Conservation (phyloP, 805 yeast species). For the Clavispora asparagi region DNA sequence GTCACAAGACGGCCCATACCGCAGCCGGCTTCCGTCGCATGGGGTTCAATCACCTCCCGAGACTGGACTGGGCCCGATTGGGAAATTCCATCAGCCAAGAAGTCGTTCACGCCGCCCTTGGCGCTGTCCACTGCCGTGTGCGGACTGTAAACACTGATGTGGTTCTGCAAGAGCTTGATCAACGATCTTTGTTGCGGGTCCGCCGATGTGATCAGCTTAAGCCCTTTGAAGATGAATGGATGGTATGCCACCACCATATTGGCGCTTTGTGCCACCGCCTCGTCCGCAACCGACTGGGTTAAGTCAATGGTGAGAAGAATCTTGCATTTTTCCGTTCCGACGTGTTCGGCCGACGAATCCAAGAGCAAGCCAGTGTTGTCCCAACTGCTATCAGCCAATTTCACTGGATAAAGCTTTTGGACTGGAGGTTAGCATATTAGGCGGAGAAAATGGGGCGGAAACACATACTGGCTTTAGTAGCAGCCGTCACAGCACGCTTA, state of each 20-base stretch:
- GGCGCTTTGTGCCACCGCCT: slow-evolving; percentile 57
- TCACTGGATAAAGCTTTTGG: slow-evolving; percentile 73
- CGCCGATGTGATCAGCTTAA: slow-evolving; percentile 57
- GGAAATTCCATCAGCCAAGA: slow-evolving; percentile 63
- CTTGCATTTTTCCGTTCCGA: slow-evolving; percentile 18
- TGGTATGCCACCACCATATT: slow-evolving; percentile 76
- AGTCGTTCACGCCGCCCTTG: slow-evolving; percentile 89
- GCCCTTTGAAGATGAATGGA: slow-evolving; percentile 89
- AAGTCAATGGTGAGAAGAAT: slow-evolving; percentile 76
- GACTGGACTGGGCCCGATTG: slow-evolving; percentile 20
- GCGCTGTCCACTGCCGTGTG: slow-evolving; percentile 97
- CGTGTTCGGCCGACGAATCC: slow-evolving; percentile 44
- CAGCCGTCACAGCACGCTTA: slow-evolving; percentile 40
- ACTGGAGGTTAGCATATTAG: slow-evolving; percentile 34
- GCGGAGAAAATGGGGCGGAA: not conserved
- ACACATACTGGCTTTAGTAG: slow-evolving; percentile 35
- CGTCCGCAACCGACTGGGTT: slow-evolving; percentile 77
- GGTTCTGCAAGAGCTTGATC: slow-evolving; percentile 62
- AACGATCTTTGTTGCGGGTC: slow-evolving; percentile 83
- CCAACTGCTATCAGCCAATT: slow-evolving; percentile 84
- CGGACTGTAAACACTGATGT: slow-evolving; percentile 89
- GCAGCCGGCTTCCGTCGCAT: slow-evolving; percentile 42
- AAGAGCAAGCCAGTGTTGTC: slow-evolving; percentile 92
- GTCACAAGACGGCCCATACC: slow-evolving; percentile 80
- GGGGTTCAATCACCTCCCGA: slow-evolving; percentile 41